Evolutionary conservation across 768 basidiomycete genomes (phyloP), one percentile per base, ranked within the genome.

Genomic region (Lactifluus echinatus): DNA sequence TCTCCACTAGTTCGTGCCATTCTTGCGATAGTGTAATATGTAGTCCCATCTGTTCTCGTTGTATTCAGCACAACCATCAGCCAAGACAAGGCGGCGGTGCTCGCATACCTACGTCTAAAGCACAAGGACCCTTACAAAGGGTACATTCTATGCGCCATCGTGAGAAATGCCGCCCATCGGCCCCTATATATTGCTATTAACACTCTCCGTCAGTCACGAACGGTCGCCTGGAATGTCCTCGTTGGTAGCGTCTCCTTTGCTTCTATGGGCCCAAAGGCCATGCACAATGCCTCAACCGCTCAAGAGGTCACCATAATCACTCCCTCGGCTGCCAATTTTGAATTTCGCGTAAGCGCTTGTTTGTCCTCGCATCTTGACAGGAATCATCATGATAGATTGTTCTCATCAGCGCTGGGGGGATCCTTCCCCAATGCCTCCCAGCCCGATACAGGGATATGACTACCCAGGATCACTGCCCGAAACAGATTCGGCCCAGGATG

Each of bases 181-280:
- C 36, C 19, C 46, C 31, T 23, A 29, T 5, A 5, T 31, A 10
- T 55, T 23, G 2, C 34, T 24, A 21, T 33, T 17, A 10, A 46
- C 49, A 28, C 34, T 17, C 55, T 43, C 59, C 50, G 34, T 54
- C 59, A 76, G 76, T 81, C 75, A 15, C 76, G 86, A 59, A 89
- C 84, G 4, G 83, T 87, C 24, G 83, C 82, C 45, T 82, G 85
- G 66, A 85, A 85, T 60, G 84, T 85, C 8, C 69, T 86, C 43
- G 85, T 87, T 29, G 87, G 88, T 36, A 86, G 85, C 61, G 83
- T 91, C 31, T 88, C 89, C 1, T 87, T 85, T 65, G 87, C 87
- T 4, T 78, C 79, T 44, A 83, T 86, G 8, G 83, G 84, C 8
- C 80, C 81, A 23, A 88, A 88, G 66, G 83, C 86, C 0, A 75